Evolutionary conservation across 2,329 filamentous ascomycete species (phyloP).

Genomic region (Gnomoniopsis sp.): DNA sequence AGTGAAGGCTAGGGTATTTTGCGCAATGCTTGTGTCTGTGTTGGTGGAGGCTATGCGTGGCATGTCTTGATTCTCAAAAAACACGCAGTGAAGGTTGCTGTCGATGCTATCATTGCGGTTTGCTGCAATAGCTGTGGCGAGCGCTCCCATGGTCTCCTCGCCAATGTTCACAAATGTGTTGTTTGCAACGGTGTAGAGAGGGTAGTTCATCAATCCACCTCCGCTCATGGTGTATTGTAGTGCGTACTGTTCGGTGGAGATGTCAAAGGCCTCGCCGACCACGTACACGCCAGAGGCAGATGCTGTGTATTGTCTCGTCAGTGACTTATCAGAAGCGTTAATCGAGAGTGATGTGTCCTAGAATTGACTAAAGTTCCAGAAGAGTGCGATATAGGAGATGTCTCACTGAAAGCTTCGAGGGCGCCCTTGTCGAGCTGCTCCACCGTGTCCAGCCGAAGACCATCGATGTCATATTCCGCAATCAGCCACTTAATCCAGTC

Average conservation of each 20-base stretch:
- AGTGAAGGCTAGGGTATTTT: conserved; percentile 7
- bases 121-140: conserved; percentile 22
- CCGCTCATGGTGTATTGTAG: conserved; percentile 47
- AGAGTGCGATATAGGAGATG: background rate
- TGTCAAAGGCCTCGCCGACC: conserved; percentile 54
- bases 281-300: conserved; percentile 50
- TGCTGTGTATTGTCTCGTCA: background rate
- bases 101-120: conserved; percentile 21
- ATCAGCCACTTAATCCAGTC: conserved; percentile 54
- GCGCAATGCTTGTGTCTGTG: background rate
- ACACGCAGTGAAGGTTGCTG: conserved; percentile 36
- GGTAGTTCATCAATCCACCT: conserved; percentile 55
- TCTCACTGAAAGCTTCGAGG: conserved; percentile 40
- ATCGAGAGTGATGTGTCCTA: background rate
- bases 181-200: conserved; percentile 36
- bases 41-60: conserved; percentile 31
- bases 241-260: conserved; percentile 40
- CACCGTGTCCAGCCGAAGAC: conserved; percentile 54
- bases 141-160: conserved; percentile 27
- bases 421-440: conserved; percentile 55
- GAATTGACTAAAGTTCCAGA: background rate
- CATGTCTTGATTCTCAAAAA: conserved; percentile 54
- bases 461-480: conserved; percentile 55
- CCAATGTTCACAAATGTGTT: conserved; percentile 24
- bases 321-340: background rate